Percentiles rank a stretch among this genome's conserved stretches.
phyloP scores from a whole-genome alignment of 1,284 basidiomycete species.

The Coniferiporia sulphurascens region DNA sequence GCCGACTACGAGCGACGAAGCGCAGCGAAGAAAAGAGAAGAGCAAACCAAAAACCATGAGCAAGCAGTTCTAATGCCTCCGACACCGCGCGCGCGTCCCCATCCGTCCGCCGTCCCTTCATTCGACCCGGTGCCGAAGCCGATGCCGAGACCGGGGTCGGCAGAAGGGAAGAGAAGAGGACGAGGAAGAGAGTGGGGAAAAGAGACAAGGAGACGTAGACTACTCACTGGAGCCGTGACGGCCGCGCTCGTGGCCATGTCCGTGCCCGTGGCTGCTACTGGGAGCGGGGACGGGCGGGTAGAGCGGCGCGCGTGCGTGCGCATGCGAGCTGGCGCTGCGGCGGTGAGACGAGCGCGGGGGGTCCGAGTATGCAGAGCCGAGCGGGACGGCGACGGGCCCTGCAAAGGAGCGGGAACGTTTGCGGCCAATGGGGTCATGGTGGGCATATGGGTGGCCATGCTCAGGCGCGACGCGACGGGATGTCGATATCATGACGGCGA shows the following conservation, averaged over 20 bases:
- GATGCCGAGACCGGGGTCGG: no score
- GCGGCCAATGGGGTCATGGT: neutral
- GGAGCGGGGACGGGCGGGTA: neutral
- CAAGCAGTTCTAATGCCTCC: no score
- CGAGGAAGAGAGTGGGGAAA: no score
- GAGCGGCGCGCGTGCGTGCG: neutral
- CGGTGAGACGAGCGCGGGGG: constrained; percentile 6
- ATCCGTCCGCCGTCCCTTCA: no score
- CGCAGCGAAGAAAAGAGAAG: no score
- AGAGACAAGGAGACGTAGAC: neutral
- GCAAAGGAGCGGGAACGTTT: constrained; percentile 6
- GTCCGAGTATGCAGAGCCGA: constrained; percentile 13
- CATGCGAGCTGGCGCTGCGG: constrained; percentile 3
- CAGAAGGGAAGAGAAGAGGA: no score
- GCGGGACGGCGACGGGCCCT: constrained; percentile 11
- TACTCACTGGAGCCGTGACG: constrained; percentile 12
- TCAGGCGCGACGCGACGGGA: constrained; percentile 1
- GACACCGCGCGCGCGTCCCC: no score
- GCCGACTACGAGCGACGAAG: constrained; percentile 5
- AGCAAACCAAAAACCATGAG: no score
- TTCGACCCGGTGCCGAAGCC: no score
- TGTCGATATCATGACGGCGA: neutral
- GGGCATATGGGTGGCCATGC: neutral
- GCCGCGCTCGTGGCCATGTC: constrained; percentile 1
- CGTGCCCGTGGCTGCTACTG: neutral